phyloP scores from a whole-genome alignment of 1,139 yeast species.

The Yamadazyma buinensis region DNA sequence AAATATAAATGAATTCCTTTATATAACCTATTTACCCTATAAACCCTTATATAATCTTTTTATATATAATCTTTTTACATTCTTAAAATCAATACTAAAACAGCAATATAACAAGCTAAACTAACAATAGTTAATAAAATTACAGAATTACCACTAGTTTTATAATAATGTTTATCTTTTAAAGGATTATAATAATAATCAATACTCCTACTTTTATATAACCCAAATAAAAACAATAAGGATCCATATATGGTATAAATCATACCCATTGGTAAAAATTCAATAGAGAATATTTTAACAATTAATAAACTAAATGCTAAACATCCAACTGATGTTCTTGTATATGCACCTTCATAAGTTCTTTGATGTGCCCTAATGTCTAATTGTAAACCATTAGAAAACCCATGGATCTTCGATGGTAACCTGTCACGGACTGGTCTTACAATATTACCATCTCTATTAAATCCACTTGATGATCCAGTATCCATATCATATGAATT shows the following conservation, averaged over 20 bases:
- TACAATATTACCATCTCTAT: slow-evolving; percentile 1
- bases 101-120: slow-evolving; percentile 40
- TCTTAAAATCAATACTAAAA: slow-evolving; percentile 39
- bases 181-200: slow-evolving; percentile 46
- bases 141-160: slow-evolving; percentile 51
- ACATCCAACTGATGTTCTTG: slow-evolving; percentile 48
- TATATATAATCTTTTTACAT: too few relatives aligned
- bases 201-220: slow-evolving; percentile 39
- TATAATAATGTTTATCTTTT: slow-evolving; percentile 37
- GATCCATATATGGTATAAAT: slow-evolving; percentile 52
- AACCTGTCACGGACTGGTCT: slow-evolving; percentile 15
- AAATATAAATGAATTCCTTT: background rate
- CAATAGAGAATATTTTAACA: slow-evolving; percentile 49
- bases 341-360: slow-evolving; percentile 60
- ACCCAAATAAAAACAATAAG: slow-evolving; percentile 45
- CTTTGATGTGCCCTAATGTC: slow-evolving; percentile 60
- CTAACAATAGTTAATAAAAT: slow-evolving; percentile 41
- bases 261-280: slow-evolving; percentile 51
- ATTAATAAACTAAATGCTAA: slow-evolving; percentile 46
- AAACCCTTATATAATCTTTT: background rate
- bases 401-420: slow-evolving; percentile 32
- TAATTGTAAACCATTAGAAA: slow-evolving; percentile 37
- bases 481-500: background rate
- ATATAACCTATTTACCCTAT: background rate
- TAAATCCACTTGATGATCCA: slow-evolving; percentile 3